These are phyloP conservation scores for Botryotinia calthae DNA, from an alignment of 2,329 filamentous ascomycete species.

Conservation along the genomic window DNA sequence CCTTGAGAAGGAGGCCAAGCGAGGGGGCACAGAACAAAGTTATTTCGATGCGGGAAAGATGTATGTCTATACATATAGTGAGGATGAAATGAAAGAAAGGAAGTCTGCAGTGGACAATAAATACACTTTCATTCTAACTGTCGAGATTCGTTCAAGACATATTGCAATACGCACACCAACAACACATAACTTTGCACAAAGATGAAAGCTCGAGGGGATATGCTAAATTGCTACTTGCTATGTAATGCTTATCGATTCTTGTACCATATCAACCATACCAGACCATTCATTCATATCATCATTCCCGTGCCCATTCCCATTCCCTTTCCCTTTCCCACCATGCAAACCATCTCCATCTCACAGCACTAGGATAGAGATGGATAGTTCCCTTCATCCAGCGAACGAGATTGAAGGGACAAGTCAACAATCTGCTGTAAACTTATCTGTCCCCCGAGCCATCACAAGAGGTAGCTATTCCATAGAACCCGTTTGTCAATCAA, in stretches of 20 bases:
- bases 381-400: neutral
- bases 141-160: neutral
- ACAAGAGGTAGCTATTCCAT: neutral
- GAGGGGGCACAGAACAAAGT: neutral
- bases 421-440: neutral
- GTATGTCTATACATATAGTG: too few relatives aligned
- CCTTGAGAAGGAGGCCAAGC: neutral
- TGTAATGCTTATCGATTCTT: neutral
- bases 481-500: neutral
- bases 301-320: neutral
- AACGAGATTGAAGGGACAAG: neutral
- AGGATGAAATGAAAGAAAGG: neutral
- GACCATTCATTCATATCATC: slow-evolving; percentile 2
- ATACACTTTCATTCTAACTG: neutral
- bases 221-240: neutral
- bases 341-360: neutral
- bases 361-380: neutral
- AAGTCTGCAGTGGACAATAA: neutral
- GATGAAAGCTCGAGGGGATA: neutral
- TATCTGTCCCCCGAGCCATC: neutral
- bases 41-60: neutral
- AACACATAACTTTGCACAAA: neutral
- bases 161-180: neutral
- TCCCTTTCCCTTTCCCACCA: neutral
- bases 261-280: neutral